Conservation (phyloP, 805 yeast species). For the Metschnikowia colocasiae region DNA sequence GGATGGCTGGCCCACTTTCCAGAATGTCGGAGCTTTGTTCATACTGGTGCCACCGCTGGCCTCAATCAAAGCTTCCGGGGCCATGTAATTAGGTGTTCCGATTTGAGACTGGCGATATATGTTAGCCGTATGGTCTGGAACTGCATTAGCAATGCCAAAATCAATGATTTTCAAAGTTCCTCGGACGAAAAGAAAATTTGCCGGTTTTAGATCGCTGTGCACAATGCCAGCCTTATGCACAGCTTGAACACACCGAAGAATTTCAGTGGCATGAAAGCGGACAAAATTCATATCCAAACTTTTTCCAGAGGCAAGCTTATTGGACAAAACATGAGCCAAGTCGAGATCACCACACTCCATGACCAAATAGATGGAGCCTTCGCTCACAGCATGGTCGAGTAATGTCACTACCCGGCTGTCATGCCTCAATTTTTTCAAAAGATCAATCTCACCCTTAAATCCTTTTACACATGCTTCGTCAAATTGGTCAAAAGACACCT, state of each 20-base stretch:
- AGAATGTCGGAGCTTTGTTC: constrained; percentile 30
- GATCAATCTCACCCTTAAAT: constrained; percentile 85
- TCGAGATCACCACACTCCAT: constrained; percentile 97
- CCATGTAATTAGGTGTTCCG: constrained; percentile 97
- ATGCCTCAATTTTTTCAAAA: constrained; percentile 57
- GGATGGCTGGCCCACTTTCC: constrained; percentile 91
- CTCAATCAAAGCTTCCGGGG: constrained; percentile 88
- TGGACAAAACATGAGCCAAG: constrained; percentile 72
- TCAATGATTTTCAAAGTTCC: constrained; percentile 87
- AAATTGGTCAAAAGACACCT: constrained; percentile 75
- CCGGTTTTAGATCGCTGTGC: constrained; percentile 73
- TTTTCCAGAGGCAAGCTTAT: constrained; percentile 42
- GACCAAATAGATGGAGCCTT: constrained; percentile 62
- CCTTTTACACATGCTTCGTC: constrained; percentile 72
- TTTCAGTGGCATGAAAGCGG: constrained; percentile 71
- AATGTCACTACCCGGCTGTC: constrained; percentile 71
- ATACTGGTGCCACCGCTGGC: constrained; percentile 18
- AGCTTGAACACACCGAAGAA: constrained; percentile 75
- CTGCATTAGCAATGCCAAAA: constrained; percentile 93
- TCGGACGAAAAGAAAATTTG: constrained; percentile 69
- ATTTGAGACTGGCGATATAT: constrained; percentile 86
- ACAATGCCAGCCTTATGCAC: constrained; percentile 88
- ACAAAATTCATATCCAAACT: constrained; percentile 69
- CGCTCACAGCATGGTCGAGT: constrained; percentile 66
- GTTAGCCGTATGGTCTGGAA: constrained; percentile 88